Conservation (phyloP, 1,284 basidiomycete species). For the Cutaneotrichosporon sp. region DNA sequence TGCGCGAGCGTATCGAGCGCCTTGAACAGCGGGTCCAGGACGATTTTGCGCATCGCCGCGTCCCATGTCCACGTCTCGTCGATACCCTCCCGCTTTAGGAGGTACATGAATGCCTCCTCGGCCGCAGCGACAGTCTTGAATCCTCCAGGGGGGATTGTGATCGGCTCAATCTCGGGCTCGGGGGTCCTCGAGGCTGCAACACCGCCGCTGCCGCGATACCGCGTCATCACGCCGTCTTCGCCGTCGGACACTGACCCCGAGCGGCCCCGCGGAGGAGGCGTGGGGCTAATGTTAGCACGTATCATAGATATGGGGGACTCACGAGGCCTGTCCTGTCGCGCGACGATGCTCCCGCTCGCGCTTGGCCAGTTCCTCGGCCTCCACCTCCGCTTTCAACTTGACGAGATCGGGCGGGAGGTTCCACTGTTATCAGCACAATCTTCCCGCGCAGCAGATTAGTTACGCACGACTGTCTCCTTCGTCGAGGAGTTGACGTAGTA, state of each 20-base stretch:
- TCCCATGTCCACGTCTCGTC: conserved; percentile 97
- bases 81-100: conserved; percentile 81
- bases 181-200: conserved; percentile 1
- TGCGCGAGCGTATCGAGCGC: conserved; percentile 87
- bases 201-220: background rate
- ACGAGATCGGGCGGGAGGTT: conserved; percentile 85
- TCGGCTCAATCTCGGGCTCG: conserved; percentile 17
- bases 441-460: background rate
- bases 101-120: conserved; percentile 85
- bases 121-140: conserved; percentile 82
- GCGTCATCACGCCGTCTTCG: conserved; percentile 6
- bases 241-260: background rate
- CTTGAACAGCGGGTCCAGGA: conserved; percentile 96
- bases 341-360: conserved; percentile 14
- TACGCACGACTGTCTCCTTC: conserved; percentile 43
- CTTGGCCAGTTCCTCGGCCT: conserved; percentile 57
- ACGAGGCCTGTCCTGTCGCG: conserved; percentile 26
- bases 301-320: conserved; percentile 4
- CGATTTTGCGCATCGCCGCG: conserved; percentile 92
- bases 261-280: background rate
- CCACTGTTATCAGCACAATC: conserved; percentile 61
- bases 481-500: conserved; percentile 76
- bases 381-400: conserved; percentile 71
- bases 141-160: conserved; percentile 75
- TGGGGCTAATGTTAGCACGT: conserved; percentile 9